Percentiles rank a stretch among this genome's conserved stretches.
These are phyloP conservation scores for Rhizopogon vesiculosus DNA, from an alignment of 768 basidiomycete genomes.

Conservation along the genomic window DNA sequence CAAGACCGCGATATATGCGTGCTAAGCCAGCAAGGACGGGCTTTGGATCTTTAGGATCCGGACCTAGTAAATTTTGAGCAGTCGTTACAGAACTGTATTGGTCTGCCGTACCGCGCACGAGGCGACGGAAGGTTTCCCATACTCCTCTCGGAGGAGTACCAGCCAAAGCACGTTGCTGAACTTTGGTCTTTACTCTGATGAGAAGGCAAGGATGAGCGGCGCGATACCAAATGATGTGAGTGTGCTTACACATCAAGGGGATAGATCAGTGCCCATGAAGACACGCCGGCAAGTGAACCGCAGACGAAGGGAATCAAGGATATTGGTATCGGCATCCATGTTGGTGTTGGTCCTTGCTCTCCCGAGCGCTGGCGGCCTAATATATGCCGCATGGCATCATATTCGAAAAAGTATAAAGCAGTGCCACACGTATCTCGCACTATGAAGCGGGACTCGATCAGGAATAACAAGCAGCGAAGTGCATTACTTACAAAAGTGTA, in stretches of 20 bases:
- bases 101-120: slow-evolving; percentile 64
- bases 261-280: slow-evolving; percentile 89
- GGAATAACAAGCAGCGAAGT: neutral
- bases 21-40: slow-evolving; percentile 71
- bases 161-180: slow-evolving; percentile 89
- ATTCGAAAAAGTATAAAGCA: slow-evolving; percentile 89
- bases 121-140: slow-evolving; percentile 67
- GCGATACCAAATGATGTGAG: neutral
- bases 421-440: slow-evolving; percentile 90
- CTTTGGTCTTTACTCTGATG: slow-evolving; percentile 83
- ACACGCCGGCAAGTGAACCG: slow-evolving; percentile 86
- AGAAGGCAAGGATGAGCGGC: slow-evolving; percentile 4
- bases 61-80: slow-evolving; percentile 40
- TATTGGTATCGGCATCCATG: slow-evolving; percentile 78
- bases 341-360: slow-evolving; percentile 77
- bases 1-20: slow-evolving; percentile 89
- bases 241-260: slow-evolving; percentile 81
- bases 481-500: slow-evolving; percentile 72
- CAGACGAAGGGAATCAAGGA: slow-evolving; percentile 88
- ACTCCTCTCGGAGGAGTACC: slow-evolving; percentile 70
- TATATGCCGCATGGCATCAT: slow-evolving; percentile 86
- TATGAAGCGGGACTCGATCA: slow-evolving; percentile 21
- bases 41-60: slow-evolving; percentile 75
- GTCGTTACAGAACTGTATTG: neutral
- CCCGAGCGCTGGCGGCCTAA: slow-evolving; percentile 74